A percentile compares a stretch with the other conserved stretches of the same genome.
Conservation (phyloP, 768 basidiomycete species). For the Collybiopsis confluens region DNA sequence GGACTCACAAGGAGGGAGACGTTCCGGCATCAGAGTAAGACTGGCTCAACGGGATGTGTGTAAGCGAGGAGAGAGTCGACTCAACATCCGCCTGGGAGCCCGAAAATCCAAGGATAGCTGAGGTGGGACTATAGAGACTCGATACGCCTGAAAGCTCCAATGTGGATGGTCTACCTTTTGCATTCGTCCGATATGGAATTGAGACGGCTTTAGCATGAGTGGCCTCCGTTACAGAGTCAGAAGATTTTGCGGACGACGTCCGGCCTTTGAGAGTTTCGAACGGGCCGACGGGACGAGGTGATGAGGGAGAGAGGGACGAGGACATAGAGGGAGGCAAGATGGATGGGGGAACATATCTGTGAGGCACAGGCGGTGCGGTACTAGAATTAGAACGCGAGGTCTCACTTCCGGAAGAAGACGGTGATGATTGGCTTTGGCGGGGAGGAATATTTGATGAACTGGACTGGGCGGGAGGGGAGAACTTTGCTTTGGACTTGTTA, state of each 20-base stretch:
- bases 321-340: slow-evolving; percentile 5
- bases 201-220: neutral
- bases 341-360: neutral
- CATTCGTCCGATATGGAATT: neutral
- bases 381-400: neutral
- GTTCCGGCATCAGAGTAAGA: too few relatives aligned
- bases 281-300: neutral
- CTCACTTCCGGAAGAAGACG: neutral
- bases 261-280: neutral
- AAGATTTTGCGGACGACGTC: neutral
- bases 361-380: neutral
- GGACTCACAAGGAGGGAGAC: too few relatives aligned
- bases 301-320: neutral
- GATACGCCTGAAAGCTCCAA: neutral
- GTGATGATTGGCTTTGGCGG: neutral
- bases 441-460: neutral
- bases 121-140: too few relatives aligned
- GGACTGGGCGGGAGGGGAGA: neutral
- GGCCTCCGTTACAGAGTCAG: neutral
- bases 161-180: neutral
- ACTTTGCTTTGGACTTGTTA: slow-evolving; percentile 5
- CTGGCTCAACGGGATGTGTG: too few relatives aligned
- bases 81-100: too few relatives aligned
- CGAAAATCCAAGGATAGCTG: too few relatives aligned
- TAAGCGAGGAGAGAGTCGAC: too few relatives aligned